Percentiles rank a stretch among this genome's conserved stretches.
These are phyloP conservation scores for Diaporthe australafricana DNA, from an alignment of 2,329 filamentous ascomycete genomes.

Conservation along the genomic window DNA sequence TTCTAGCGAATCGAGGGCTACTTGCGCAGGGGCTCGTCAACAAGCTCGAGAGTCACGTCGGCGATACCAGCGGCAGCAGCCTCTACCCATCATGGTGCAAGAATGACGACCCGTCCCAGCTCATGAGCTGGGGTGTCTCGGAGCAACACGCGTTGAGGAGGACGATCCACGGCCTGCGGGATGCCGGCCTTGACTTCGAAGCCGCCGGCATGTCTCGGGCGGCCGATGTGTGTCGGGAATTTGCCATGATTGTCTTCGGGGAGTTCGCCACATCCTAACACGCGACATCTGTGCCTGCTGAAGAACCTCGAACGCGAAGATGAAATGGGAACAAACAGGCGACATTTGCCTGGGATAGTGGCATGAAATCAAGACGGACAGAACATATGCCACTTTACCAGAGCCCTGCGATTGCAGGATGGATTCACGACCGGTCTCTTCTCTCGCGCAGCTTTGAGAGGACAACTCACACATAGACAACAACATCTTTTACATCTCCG, in stretches of 20 bases:
- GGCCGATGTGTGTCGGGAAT: background rate
- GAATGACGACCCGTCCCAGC: background rate
- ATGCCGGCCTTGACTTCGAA: conserved; percentile 6
- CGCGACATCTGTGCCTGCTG: background rate
- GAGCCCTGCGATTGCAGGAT: background rate
- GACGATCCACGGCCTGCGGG: background rate
- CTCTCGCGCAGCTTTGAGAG: too few relatives aligned
- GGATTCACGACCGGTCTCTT: too few relatives aligned
- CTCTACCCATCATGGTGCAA: conserved; percentile 13
- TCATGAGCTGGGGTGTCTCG: background rate
- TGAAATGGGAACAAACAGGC: background rate
- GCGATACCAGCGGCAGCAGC: background rate
- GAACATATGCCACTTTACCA: background rate
- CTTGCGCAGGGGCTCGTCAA: conserved; percentile 4
- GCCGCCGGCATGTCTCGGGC: background rate
- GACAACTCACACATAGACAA: too few relatives aligned
- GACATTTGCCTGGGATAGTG: background rate
- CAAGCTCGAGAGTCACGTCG: background rate
- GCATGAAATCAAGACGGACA: background rate
- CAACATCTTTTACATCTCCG: too few relatives aligned
- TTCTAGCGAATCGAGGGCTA: background rate
- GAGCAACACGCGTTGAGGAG: background rate
- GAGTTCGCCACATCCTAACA: background rate
- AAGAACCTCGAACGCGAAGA: background rate
- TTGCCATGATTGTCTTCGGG: background rate